phyloP scores from a whole-genome alignment of 148 eudicot genomes.

The Euryodendron excelsum region DNA sequence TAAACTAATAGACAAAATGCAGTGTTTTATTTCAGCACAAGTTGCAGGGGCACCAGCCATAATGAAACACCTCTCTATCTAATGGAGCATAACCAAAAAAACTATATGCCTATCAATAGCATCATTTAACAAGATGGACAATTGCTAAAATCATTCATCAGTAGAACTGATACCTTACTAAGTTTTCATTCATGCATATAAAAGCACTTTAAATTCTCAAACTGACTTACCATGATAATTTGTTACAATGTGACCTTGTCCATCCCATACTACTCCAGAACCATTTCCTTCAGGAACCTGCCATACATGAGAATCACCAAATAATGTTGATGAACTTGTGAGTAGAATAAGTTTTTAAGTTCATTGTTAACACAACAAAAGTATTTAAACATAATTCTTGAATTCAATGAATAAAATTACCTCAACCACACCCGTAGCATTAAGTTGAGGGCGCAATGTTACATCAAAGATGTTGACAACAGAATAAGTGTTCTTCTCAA shows the following conservation, averaged over 20 bases:
- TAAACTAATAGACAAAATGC: not conserved
- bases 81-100: not conserved
- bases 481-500: constrained; percentile 93
- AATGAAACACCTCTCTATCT: not conserved
- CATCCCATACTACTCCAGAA: constrained; percentile 15
- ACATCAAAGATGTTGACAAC: constrained; percentile 99
- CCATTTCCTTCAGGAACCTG: constrained; percentile 20
- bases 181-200: not conserved
- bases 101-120: not conserved
- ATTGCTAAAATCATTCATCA: not conserved
- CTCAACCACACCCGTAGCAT: constrained; percentile 85
- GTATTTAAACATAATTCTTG: not conserved
- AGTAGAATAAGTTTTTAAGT: not conserved
- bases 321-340: not conserved
- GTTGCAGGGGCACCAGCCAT: not conserved
- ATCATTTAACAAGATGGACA: not conserved
- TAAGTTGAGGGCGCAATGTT: constrained; percentile 92
- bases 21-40: not conserved
- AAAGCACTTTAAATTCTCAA: not conserved
- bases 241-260: constrained; percentile 86
- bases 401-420: constrained; percentile 34
- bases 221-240: constrained; percentile 87
- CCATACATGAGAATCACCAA: not conserved
- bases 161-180: not conserved
- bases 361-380: not conserved